These are phyloP conservation scores for Datura wrightii DNA, from an alignment of 257 asterid genomes.

Conservation along the genomic window DNA sequence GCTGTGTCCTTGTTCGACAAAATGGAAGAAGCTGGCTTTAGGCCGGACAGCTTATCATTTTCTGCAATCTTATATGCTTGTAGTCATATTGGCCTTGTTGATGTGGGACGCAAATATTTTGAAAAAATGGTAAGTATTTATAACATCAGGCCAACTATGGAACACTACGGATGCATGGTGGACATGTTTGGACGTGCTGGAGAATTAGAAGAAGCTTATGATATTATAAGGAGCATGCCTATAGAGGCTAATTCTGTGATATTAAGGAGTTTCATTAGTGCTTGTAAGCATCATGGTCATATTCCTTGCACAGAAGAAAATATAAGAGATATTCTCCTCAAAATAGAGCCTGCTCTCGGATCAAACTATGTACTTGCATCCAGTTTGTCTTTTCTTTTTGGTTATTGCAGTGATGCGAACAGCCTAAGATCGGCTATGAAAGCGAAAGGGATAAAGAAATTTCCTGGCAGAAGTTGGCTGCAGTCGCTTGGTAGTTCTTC, in stretches of 20 bases:
- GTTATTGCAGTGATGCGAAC: constrained; percentile 38
- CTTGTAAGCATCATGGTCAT: constrained; percentile 61
- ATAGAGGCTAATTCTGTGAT: constrained; percentile 65
- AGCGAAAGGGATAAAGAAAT: constrained; percentile 58
- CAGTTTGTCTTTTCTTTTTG: constrained; percentile 40
- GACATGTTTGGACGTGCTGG: constrained; percentile 79
- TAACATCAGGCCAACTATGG: constrained; percentile 66
- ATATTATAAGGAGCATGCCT: constrained; percentile 59
- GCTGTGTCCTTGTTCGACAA: constrained; percentile 58
- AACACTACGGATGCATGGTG: constrained; percentile 81
- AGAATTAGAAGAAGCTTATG: constrained; percentile 68
- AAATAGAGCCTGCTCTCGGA: constrained; percentile 66
- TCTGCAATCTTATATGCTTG: constrained; percentile 72
- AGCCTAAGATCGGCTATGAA: constrained; percentile 56
- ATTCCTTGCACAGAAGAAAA: constrained; percentile 44
- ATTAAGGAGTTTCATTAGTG: constrained; percentile 69
- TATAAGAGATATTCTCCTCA: constrained; percentile 49
- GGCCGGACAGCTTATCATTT: constrained; percentile 62
- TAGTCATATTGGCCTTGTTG: constrained; percentile 69
- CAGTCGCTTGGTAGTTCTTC: constrained; percentile 34
- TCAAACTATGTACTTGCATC: constrained; percentile 76
- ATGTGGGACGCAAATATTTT: constrained; percentile 55
- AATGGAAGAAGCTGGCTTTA: constrained; percentile 64
- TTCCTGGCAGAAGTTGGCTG: constrained; percentile 71
- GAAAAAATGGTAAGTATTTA: constrained; percentile 57